A percentile compares a stretch with the other conserved stretches of the same genome.
Evolutionary conservation across 2,329 filamentous ascomycete species (phyloP).

Genomic region (Rugonectria rugulosa): DNA sequence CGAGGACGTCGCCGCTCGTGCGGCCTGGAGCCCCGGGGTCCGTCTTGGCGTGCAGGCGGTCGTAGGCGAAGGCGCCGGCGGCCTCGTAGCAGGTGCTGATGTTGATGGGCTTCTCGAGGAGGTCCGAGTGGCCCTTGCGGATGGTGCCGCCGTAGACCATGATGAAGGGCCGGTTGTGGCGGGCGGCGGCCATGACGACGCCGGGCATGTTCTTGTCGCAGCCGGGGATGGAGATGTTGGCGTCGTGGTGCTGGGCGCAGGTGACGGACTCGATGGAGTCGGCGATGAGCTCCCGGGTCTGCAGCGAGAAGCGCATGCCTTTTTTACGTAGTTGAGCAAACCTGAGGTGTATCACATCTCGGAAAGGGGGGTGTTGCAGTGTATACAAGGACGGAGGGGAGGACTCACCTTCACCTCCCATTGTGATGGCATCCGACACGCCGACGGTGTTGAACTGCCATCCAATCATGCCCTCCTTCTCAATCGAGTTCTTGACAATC

Average conservation of each 20-base stretch:
- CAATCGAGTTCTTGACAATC: conserved; percentile 82
- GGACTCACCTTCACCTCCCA: conserved; percentile 83
- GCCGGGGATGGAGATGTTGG: conserved; percentile 90
- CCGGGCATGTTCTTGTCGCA: conserved; percentile 99
- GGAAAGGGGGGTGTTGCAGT: background rate
- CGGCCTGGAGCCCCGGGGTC: conserved; percentile 68
- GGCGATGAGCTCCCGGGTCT: conserved; percentile 90
- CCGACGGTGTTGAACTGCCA: conserved; percentile 96
- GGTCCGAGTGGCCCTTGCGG: conserved; percentile 80
- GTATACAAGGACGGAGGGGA: background rate
- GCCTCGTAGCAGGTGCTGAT: conserved; percentile 91
- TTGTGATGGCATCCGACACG: conserved; percentile 90
- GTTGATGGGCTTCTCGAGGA: conserved; percentile 82
- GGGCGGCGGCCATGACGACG: conserved; percentile 86
- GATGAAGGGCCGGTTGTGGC: conserved; percentile 89
- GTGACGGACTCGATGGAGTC: conserved; percentile 95
- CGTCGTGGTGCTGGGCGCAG: conserved; percentile 90
- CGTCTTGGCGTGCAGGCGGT: conserved; percentile 75
- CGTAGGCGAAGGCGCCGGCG: conserved; percentile 81
- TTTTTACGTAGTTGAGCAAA: conserved; percentile 46
- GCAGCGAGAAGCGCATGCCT: conserved; percentile 94
- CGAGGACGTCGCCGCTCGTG: conserved; percentile 78
- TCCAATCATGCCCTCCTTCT: conserved; percentile 85
- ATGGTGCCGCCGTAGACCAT: conserved; percentile 98
- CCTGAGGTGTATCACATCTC: background rate